Conservation (phyloP, 2,329 filamentous ascomycete species). For the Xylaria sp. region DNA sequence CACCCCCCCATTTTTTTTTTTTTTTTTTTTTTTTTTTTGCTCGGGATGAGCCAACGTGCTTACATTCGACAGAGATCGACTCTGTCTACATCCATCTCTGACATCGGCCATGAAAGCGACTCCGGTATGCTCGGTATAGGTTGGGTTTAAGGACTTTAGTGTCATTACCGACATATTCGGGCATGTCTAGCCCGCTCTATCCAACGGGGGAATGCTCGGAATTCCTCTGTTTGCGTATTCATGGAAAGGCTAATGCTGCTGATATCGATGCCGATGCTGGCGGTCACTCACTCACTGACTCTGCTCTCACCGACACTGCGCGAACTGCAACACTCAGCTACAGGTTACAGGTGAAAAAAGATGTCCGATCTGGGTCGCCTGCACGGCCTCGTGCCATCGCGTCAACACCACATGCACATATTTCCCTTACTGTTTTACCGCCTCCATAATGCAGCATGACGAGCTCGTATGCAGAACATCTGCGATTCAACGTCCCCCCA, state of each 20-base stretch:
- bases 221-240: background rate
- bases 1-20: no score
- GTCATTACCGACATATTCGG: background rate
- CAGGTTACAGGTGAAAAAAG: background rate
- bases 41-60: background rate
- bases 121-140: background rate
- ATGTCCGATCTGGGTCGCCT: constrained; percentile 4
- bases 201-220: background rate
- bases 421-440: constrained; percentile 5
- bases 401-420: constrained; percentile 12
- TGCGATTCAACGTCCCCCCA: constrained; percentile 18
- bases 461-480: constrained; percentile 33
- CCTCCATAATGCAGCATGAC: constrained; percentile 34
- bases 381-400: constrained; percentile 20
- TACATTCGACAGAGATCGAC: background rate
- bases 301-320: constrained; percentile 12
- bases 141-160: background rate
- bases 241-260: background rate
- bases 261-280: background rate
- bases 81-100: background rate
- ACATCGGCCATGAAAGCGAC: background rate
- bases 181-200: background rate
- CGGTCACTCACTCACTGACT: constrained; percentile 5
- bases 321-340: background rate
- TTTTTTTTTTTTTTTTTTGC: constrained; percentile 14